These are phyloP conservation scores for Porodaedalea pini DNA, from an alignment of 1,284 basidiomycete species.

Conservation along the genomic window DNA sequence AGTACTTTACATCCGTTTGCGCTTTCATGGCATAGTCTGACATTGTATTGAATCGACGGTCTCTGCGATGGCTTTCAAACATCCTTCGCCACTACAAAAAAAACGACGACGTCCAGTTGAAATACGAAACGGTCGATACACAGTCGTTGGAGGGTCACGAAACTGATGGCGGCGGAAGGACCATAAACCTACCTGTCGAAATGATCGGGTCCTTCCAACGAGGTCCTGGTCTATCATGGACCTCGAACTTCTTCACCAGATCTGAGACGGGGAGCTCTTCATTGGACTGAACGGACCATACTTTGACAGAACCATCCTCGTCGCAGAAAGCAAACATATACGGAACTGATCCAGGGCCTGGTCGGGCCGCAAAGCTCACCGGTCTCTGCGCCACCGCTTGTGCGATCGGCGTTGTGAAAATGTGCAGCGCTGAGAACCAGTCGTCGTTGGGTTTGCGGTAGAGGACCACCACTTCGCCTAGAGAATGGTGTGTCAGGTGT, in stretches of 20 bases:
- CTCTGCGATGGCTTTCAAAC: no score
- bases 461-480: not conserved
- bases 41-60: no score
- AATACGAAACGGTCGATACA: no score
- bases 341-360: not conserved
- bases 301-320: not conserved
- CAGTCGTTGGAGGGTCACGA: not conserved
- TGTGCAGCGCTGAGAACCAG: not conserved
- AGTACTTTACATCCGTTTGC: no score
- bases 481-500: not conserved
- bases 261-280: not conserved
- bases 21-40: no score
- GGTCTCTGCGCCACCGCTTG: not conserved
- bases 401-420: not conserved
- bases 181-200: not conserved
- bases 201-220: no score
- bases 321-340: conserved; percentile 9
- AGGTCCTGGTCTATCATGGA: not conserved
- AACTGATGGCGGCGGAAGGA: not conserved
- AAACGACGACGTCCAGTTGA: no score
- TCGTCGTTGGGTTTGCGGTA: not conserved
- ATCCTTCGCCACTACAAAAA: no score
- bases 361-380: not conserved
- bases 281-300: conserved; percentile 3
- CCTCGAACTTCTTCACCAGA: not conserved